A percentile compares a stretch with the other conserved stretches of the same genome.
phyloP scores from a whole-genome alignment of 2,329 filamentous ascomycete genomes.

The Arthrinium puccinioides region DNA sequence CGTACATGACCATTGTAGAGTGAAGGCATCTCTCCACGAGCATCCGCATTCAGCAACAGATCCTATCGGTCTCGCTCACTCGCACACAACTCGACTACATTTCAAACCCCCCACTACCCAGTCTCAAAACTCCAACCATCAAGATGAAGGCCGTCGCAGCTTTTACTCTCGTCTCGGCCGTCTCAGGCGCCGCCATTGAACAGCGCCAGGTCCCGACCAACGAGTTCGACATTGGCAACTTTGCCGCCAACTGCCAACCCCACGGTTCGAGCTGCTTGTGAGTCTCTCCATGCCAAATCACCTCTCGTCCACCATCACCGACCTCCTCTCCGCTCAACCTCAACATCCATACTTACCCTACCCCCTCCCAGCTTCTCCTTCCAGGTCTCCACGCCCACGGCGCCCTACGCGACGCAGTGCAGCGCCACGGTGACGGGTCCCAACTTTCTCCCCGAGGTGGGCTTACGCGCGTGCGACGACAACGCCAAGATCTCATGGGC shows the following conservation, averaged over 20 bases:
- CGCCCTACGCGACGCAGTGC: neutral
- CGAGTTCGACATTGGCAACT: conserved; percentile 1
- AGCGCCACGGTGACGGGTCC: neutral
- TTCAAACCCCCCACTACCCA: too few species aligned
- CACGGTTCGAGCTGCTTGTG: conserved; percentile 3
- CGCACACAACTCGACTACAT: too few species aligned
- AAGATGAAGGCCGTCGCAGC: conserved; percentile 1
- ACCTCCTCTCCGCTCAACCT: too few species aligned
- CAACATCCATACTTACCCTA: neutral
- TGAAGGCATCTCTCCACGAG: too few species aligned
- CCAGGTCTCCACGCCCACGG: neutral
- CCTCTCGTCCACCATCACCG: too few species aligned
- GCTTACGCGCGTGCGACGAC: neutral
- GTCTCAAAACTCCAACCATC: too few species aligned
- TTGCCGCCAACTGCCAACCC: conserved; percentile 1
- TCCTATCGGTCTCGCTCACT: too few species aligned
- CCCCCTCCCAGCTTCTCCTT: neutral
- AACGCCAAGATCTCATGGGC: neutral
- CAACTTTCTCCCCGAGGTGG: neutral
- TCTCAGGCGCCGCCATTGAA: neutral
- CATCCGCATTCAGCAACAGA: too few species aligned
- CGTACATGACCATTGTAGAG: too few species aligned
- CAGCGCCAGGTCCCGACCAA: neutral
- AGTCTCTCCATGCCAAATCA: neutral
- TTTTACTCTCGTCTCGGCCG: neutral